These are phyloP conservation scores for Solanum chacoense DNA, from an alignment of 305 asterid genomes.

Conservation along the genomic window DNA sequence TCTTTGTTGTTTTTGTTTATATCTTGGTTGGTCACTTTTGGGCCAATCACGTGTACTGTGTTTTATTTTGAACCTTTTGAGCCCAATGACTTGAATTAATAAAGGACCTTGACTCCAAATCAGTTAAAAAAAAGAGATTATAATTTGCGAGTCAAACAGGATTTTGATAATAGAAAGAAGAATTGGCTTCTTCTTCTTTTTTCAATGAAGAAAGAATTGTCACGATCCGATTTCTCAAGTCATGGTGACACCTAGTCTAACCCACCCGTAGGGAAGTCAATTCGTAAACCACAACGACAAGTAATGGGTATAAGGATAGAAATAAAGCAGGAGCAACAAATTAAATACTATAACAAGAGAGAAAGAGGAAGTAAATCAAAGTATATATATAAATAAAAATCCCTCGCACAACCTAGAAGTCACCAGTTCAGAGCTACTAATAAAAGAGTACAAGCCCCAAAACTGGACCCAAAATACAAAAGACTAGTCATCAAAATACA, in stretches of 20 bases:
- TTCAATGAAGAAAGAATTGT: neutral
- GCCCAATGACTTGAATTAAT: no score
- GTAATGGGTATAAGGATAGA: neutral
- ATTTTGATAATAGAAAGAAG: neutral
- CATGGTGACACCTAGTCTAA: neutral
- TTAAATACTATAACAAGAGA: neutral
- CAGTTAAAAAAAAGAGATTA: no score
- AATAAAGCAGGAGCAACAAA: neutral
- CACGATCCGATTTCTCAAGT: neutral
- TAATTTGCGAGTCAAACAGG: neutral
- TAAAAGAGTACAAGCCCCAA: neutral
- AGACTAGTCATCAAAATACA: neutral
- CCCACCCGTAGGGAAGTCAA: no score
- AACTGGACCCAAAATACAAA: neutral
- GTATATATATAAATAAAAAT: no score
- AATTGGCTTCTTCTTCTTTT: neutral
- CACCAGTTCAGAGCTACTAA: neutral
- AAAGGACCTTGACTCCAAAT: no score
- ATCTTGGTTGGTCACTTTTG: neutral
- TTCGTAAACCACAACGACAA: no score
- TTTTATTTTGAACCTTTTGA: no score
- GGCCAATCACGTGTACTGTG: no score
- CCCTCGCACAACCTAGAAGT: neutral
- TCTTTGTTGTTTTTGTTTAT: no score
- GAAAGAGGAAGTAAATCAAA: neutral